These are phyloP conservation scores for Ustilago vetiveriae DNA, from an alignment of 1,284 basidiomycete species.

Conservation along the genomic window DNA sequence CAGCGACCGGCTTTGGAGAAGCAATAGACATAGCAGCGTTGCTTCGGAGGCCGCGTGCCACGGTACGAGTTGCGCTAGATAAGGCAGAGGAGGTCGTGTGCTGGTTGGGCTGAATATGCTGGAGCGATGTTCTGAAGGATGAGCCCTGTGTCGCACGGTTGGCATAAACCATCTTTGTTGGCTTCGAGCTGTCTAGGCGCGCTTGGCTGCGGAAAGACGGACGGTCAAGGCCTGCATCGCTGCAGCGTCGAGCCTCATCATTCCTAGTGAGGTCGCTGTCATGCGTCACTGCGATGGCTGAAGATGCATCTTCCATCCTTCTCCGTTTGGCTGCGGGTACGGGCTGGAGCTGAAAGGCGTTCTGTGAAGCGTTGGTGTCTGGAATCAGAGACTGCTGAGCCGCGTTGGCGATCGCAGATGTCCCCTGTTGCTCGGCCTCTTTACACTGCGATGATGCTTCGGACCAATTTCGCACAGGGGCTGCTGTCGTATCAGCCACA, in stretches of 20 bases:
- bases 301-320: conserved; percentile 16
- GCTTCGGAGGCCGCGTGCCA: conserved; percentile 1
- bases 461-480: conserved; percentile 7
- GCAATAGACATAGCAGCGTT: neutral
- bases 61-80: neutral
- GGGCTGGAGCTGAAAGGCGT: conserved; percentile 28
- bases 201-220: neutral
- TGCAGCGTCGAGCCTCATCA: conserved; percentile 18
- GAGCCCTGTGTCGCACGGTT: neutral
- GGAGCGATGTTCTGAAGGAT: neutral
- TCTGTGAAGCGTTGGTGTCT: neutral
- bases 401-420: neutral
- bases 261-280: neutral
- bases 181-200: neutral
- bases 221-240: conserved; percentile 20
- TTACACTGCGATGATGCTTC: conserved; percentile 6
- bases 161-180: neutral
- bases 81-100: too few species aligned
- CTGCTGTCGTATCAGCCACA: neutral
- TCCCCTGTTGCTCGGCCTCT: conserved; percentile 1
- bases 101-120: too few species aligned
- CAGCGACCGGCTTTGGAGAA: neutral
- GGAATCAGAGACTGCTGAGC: neutral
- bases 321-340: conserved; percentile 31
- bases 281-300: neutral